These are phyloP conservation scores for Diddensiella caesifluorescens DNA, from an alignment of 805 yeast species.

Conservation along the genomic window DNA sequence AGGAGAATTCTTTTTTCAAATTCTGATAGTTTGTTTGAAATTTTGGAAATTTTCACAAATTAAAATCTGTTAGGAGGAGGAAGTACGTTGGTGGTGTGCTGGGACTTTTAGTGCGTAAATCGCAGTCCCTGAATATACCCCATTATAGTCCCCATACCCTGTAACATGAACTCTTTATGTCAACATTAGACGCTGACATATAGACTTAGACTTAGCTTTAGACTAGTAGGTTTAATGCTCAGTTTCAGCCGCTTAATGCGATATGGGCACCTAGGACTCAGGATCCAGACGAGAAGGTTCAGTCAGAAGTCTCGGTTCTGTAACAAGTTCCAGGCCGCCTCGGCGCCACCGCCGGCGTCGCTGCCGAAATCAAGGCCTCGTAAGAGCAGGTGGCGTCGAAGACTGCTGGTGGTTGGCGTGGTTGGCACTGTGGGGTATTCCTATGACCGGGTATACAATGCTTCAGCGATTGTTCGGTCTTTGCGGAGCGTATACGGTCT, in stretches of 20 bases:
- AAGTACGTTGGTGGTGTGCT: too few species aligned
- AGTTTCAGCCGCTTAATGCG: too few species aligned
- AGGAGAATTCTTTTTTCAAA: too few species aligned
- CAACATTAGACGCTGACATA: too few species aligned
- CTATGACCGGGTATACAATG: constrained; percentile 38
- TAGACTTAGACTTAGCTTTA: too few species aligned
- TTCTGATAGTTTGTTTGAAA: background rate
- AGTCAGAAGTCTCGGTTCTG: background rate
- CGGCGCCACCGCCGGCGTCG: constrained; percentile 15
- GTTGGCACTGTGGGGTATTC: constrained; percentile 25
- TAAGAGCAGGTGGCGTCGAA: constrained; percentile 13
- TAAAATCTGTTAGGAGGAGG: too few species aligned
- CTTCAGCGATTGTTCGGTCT: constrained; percentile 51
- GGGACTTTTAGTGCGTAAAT: too few species aligned
- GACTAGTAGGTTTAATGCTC: too few species aligned
- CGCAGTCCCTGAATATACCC: too few species aligned
- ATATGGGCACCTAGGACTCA: too few species aligned
- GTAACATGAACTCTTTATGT: too few species aligned
- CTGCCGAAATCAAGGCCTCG: constrained; percentile 15
- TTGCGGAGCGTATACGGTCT: constrained; percentile 45
- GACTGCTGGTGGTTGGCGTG: constrained; percentile 13
- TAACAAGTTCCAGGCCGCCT: constrained; percentile 9
- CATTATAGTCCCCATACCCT: too few species aligned
- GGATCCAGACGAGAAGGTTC: background rate
- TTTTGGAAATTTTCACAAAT: background rate